phyloP scores from a whole-genome alignment of 2,329 filamentous ascomycete genomes.

The Hirsutella minnesotensis region DNA sequence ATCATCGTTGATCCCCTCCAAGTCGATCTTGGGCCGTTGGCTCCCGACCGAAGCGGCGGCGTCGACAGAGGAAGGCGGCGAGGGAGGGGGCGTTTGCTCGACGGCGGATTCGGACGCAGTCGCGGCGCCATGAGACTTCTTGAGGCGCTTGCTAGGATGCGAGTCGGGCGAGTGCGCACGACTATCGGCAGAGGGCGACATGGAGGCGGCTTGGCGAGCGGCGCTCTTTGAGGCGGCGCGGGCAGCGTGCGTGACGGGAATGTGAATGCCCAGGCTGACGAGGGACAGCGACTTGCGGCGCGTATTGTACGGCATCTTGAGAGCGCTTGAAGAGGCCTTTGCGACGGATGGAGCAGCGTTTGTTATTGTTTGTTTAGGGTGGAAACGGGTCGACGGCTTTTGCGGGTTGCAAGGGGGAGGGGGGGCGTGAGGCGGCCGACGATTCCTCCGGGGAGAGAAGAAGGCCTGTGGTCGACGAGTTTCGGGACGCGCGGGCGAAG shows the following conservation, averaged over 20 bases:
- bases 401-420: not conserved
- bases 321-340: not conserved
- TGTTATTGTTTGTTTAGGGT: not conserved
- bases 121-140: constrained; percentile 57
- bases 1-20: constrained; percentile 81
- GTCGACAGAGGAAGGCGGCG: constrained; percentile 18
- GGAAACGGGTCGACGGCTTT: constrained; percentile 1
- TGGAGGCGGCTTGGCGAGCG: constrained; percentile 17
- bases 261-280: constrained; percentile 82
- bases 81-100: constrained; percentile 57
- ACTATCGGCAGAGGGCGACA: constrained; percentile 12
- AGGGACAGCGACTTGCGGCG: constrained; percentile 91
- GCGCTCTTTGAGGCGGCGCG: constrained; percentile 24
- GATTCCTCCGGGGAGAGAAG: too few relatives aligned
- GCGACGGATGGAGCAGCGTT: not conserved
- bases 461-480: too few relatives aligned
- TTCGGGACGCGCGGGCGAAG: too few relatives aligned
- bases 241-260: constrained; percentile 56
- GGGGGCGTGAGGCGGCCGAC: too few relatives aligned
- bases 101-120: constrained; percentile 57
- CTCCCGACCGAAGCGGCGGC: constrained; percentile 15
- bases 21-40: constrained; percentile 34
- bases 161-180: constrained; percentile 18
- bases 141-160: constrained; percentile 54
- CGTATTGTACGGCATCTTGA: constrained; percentile 82